A percentile compares a stretch with the other conserved stretches of the same genome.
These are phyloP conservation scores for Alternaria atra DNA, from an alignment of 2,329 filamentous ascomycete genomes.

Conservation along the genomic window DNA sequence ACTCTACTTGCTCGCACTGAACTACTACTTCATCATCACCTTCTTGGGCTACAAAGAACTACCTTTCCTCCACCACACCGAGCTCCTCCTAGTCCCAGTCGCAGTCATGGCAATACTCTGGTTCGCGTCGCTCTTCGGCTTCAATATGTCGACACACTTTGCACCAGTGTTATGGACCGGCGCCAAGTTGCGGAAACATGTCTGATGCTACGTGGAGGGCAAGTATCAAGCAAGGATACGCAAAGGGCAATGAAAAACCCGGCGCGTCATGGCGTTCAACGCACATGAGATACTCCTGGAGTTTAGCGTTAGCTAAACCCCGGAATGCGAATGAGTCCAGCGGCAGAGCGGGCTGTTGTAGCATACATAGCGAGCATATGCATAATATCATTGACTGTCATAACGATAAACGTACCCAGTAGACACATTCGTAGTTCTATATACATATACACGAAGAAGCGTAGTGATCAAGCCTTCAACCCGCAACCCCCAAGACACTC, in stretches of 20 bases:
- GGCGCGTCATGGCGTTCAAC: not conserved
- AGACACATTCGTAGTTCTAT: not conserved
- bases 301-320: not conserved
- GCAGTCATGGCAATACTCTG: slow-evolving; percentile 68
- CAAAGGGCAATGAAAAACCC: not conserved
- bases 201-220: slow-evolving; percentile 16
- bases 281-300: not conserved
- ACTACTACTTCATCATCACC: slow-evolving; percentile 73
- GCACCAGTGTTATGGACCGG: slow-evolving; percentile 62
- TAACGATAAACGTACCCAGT: not conserved
- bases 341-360: not conserved
- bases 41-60: slow-evolving; percentile 75
- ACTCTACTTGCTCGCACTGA: slow-evolving; percentile 70
- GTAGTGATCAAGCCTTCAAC: not conserved
- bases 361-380: not conserved
- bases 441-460: not conserved
- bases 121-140: slow-evolving; percentile 62
- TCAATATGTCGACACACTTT: slow-evolving; percentile 61
- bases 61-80: slow-evolving; percentile 72
- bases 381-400: not conserved
- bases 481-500: not conserved
- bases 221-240: not conserved
- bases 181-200: slow-evolving; percentile 55
- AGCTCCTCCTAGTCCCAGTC: slow-evolving; percentile 70
- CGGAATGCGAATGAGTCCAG: not conserved